phyloP scores from a whole-genome alignment of 192 early-diverging fungal genomes.

The Umbelopsis vinacea region DNA sequence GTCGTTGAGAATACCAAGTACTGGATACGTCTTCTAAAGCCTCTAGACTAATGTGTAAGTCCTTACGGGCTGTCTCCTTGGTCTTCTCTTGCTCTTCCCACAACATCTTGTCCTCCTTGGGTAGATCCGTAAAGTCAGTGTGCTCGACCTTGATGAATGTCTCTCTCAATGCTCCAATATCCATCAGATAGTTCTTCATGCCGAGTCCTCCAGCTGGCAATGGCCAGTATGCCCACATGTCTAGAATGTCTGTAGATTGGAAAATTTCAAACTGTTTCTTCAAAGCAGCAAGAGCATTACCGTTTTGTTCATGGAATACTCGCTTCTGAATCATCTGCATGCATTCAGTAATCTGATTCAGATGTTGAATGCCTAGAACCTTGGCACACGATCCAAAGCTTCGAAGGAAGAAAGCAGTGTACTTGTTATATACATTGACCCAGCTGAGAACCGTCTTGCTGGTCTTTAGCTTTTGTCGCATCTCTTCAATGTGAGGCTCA shows the following conservation, averaged over 20 bases:
- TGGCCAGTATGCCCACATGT: conserved; percentile 30
- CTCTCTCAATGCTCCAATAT: conserved; percentile 1
- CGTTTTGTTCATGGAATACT: conserved; percentile 14
- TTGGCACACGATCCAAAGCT: conserved; percentile 9
- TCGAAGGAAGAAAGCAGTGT: conserved; percentile 26
- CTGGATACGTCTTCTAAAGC: neutral
- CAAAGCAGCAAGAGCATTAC: conserved; percentile 12
- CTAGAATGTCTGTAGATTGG: conserved; percentile 1
- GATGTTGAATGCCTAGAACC: conserved; percentile 13
- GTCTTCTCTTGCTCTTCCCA: conserved; percentile 10
- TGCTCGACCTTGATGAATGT: neutral
- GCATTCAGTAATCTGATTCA: neutral
- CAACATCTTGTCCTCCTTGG: neutral
- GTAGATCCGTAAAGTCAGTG: conserved; percentile 14
- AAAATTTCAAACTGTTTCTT: neutral
- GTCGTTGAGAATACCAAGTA: neutral
- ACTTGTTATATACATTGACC: conserved; percentile 29
- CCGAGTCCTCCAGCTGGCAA: conserved; percentile 22
- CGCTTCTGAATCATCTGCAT: conserved; percentile 17
- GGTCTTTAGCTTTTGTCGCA: neutral
- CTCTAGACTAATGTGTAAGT: neutral
- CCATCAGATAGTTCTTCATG: conserved; percentile 18
- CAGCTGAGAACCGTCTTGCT: conserved; percentile 24
- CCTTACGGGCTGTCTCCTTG: neutral
- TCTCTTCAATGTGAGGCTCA: conserved; percentile 10